Evolutionary conservation across 2,329 filamentous ascomycete species (phyloP).

Genomic region (Pyricularia grisea): DNA sequence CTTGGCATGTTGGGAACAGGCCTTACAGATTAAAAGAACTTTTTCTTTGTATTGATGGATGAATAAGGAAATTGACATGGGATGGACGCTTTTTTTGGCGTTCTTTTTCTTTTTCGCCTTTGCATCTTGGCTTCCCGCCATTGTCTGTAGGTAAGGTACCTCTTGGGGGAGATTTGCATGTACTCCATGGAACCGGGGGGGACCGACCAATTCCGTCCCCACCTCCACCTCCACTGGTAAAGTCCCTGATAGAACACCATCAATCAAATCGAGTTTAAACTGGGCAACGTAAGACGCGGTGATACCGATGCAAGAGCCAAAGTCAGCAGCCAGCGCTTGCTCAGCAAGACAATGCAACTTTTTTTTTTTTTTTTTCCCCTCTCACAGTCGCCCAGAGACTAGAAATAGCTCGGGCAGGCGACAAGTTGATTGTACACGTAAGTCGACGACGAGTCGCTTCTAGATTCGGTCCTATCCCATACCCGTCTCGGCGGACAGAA

Average conservation of each 20-base stretch:
- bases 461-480: not conserved
- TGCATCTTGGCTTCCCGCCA: not conserved
- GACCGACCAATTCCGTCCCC: not conserved
- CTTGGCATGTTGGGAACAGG: not conserved
- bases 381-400: not conserved
- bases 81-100: not conserved
- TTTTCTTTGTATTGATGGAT: not conserved
- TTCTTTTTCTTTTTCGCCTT: not conserved
- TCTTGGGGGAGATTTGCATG: too few relatives aligned
- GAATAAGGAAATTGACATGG: not conserved
- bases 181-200: not conserved
- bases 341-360: too few relatives aligned
- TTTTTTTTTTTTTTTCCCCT: too few relatives aligned
- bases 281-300: not conserved
- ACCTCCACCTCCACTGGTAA: not conserved
- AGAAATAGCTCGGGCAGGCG: not conserved
- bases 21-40: not conserved
- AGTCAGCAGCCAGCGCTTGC: too few relatives aligned
- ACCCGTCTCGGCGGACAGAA: not conserved
- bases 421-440: not conserved
- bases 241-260: not conserved
- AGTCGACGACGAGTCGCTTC: not conserved
- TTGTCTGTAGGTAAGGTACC: not conserved
- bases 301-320: not conserved
- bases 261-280: not conserved